Evolutionary conservation across 2,329 filamentous ascomycete species (phyloP).

Genomic region (Gnomoniopsis sp.): DNA sequence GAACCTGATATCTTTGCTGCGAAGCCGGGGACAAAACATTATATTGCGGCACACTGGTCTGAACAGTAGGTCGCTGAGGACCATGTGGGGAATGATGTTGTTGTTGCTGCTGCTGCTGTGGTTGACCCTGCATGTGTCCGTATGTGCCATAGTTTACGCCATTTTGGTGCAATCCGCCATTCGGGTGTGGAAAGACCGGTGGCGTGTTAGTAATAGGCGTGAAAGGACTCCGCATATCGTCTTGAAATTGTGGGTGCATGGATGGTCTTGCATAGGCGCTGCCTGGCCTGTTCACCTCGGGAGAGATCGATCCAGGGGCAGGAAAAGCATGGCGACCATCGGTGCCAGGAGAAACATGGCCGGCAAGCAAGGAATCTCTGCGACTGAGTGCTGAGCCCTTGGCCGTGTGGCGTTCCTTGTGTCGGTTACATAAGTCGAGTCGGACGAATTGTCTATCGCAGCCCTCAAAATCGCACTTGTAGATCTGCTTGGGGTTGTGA

Average conservation of each 20-base stretch:
- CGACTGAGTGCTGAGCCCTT: slow-evolving; percentile 74
- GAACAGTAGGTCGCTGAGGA: slow-evolving; percentile 43
- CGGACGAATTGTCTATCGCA: slow-evolving; percentile 90
- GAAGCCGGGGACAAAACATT: slow-evolving; percentile 51
- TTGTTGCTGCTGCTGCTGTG: slow-evolving; percentile 28
- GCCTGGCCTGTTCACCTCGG: slow-evolving; percentile 43
- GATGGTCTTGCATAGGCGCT: slow-evolving; percentile 38
- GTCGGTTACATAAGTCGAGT: slow-evolving; percentile 84
- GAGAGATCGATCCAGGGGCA: slow-evolving; percentile 41
- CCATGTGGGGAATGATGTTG: slow-evolving; percentile 39
- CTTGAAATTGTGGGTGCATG: slow-evolving; percentile 45
- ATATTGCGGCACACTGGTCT: slow-evolving; percentile 46
- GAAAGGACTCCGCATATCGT: slow-evolving; percentile 42
- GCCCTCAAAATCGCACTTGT: slow-evolving; percentile 86
- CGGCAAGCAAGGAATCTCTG: slow-evolving; percentile 61
- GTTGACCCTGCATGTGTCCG: slow-evolving; percentile 27
- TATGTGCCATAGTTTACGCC: slow-evolving; percentile 41
- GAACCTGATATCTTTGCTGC: slow-evolving; percentile 46
- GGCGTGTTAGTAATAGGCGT: slow-evolving; percentile 44
- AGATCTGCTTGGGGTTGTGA: slow-evolving; percentile 93
- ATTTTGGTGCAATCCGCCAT: slow-evolving; percentile 28
- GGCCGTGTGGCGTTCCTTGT: slow-evolving; percentile 76
- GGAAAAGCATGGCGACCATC: slow-evolving; percentile 39
- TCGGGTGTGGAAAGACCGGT: slow-evolving; percentile 31
- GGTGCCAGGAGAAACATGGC: slow-evolving; percentile 42